Evolutionary conservation across 495 filamentous ascomycete genomes (phyloP).

Genomic region (Hamigera avellanea): DNA sequence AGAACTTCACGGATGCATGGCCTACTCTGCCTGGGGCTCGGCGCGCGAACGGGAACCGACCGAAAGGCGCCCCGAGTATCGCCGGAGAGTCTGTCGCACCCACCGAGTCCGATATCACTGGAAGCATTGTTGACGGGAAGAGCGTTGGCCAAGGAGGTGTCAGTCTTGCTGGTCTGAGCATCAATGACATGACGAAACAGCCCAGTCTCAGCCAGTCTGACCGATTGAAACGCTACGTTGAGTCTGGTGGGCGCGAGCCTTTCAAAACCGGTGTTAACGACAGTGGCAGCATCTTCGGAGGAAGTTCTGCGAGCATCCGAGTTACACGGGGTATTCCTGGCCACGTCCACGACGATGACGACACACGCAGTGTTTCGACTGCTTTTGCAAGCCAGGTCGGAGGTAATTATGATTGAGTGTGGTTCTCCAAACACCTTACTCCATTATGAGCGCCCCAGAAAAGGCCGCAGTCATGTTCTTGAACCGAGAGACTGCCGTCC

Average conservation of each 20-base stretch:
- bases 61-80: slow-evolving; percentile 60
- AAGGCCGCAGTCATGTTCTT: neutral
- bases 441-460: neutral
- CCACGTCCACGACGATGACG: slow-evolving; percentile 62
- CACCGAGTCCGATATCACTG: slow-evolving; percentile 74
- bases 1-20: slow-evolving; percentile 84
- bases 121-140: slow-evolving; percentile 57
- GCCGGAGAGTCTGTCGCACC: slow-evolving; percentile 85
- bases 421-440: neutral
- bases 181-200: slow-evolving; percentile 65
- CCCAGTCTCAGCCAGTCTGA: slow-evolving; percentile 78
- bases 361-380: slow-evolving; percentile 88
- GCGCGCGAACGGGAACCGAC: slow-evolving; percentile 48
- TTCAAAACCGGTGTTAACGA: slow-evolving; percentile 37
- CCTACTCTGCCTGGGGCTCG: slow-evolving; percentile 58
- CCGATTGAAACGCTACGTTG: slow-evolving; percentile 77
- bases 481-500: neutral
- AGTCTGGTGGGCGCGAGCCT: slow-evolving; percentile 52
- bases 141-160: slow-evolving; percentile 74
- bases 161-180: slow-evolving; percentile 67
- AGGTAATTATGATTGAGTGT: slow-evolving; percentile 76
- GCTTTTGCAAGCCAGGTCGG: slow-evolving; percentile 93
- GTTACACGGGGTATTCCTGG: slow-evolving; percentile 37
- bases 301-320: slow-evolving; percentile 53
- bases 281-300: slow-evolving; percentile 61